Conservation (phyloP, 208 protist genomes). For the Acanthamoeba sp. region DNA sequence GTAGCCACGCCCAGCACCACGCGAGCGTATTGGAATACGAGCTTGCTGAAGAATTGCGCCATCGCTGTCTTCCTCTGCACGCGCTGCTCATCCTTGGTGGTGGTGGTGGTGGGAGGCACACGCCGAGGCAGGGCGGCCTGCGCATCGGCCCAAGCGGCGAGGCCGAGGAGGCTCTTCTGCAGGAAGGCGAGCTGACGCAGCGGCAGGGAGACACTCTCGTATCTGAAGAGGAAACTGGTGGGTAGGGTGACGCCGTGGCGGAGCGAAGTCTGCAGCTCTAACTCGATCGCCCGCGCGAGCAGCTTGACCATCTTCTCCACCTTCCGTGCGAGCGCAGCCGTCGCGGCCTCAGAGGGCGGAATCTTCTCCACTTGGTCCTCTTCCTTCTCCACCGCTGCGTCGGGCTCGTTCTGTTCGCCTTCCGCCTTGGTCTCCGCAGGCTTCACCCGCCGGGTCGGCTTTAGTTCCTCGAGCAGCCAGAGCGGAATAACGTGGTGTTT, state of each 20-base stretch:
- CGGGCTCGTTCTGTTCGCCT: background rate
- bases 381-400: background rate
- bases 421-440: background rate
- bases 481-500: constrained; percentile 18
- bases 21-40: background rate
- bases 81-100: background rate
- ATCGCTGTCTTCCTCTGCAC: background rate
- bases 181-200: constrained; percentile 30
- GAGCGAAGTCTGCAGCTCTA: background rate
- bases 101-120: background rate
- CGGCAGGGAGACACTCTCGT: background rate
- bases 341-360: background rate
- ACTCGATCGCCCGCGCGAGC: background rate
- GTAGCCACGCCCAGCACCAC: constrained; percentile 14
- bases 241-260: background rate
- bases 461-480: constrained; percentile 16
- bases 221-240: background rate
- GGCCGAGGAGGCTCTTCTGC: constrained; percentile 12
- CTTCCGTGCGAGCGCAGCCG: background rate
- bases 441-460: background rate
- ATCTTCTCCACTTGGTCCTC: background rate
- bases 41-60: background rate
- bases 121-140: background rate
- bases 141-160: background rate
- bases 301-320: background rate